Conservation (phyloP, 805 yeast genomes). For the Kockiozyma suomiensis region DNA sequence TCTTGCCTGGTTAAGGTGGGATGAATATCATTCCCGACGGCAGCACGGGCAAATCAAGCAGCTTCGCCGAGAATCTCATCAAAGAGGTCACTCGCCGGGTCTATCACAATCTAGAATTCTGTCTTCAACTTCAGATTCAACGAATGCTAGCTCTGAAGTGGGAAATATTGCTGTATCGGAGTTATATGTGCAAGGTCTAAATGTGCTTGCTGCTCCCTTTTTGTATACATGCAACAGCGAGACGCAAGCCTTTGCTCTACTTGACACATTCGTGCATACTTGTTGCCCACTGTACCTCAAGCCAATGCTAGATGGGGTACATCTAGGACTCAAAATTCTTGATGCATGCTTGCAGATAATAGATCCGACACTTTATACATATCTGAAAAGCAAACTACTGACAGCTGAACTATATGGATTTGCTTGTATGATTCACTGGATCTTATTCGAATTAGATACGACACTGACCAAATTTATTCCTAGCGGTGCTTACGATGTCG, state of each 20-base stretch:
- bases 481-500: slow-evolving; percentile 73
- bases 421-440: slow-evolving; percentile 39
- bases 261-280: slow-evolving; percentile 60
- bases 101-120: background rate
- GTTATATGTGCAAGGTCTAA: slow-evolving; percentile 88
- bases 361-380: slow-evolving; percentile 68
- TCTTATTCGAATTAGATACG: no score
- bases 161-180: slow-evolving; percentile 25
- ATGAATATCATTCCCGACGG: slow-evolving; percentile 2
- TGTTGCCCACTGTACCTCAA: slow-evolving; percentile 78
- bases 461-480: background rate
- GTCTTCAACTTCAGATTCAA: background rate
- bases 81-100: background rate
- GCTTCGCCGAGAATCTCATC: slow-evolving; percentile 11
- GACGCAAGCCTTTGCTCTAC: slow-evolving; percentile 79
- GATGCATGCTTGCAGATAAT: slow-evolving; percentile 70
- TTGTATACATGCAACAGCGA: slow-evolving; percentile 75
- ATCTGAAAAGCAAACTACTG: slow-evolving; percentile 62
- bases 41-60: background rate
- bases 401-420: slow-evolving; percentile 87
- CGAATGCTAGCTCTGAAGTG: background rate
- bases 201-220: slow-evolving; percentile 81
- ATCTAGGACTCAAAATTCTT: slow-evolving; percentile 70
- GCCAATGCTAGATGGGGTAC: slow-evolving; percentile 78
- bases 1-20: slow-evolving; percentile 52